These are phyloP conservation scores for Curvularia spicifera DNA, from an alignment of 2,329 filamentous ascomycete species.

Conservation along the genomic window DNA sequence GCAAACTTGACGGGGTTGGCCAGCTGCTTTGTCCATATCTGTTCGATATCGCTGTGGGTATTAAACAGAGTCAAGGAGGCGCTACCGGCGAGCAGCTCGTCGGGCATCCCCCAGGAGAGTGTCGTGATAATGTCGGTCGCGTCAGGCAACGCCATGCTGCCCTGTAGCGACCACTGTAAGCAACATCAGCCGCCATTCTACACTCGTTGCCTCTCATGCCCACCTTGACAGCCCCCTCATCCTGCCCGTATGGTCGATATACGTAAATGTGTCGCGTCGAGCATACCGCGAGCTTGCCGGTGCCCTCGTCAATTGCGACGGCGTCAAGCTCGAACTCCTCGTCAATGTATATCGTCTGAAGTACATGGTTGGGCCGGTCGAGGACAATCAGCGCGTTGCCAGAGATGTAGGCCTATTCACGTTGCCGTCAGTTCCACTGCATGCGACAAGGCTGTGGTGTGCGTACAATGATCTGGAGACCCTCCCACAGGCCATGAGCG, in stretches of 20 bases:
- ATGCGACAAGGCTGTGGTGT: slow-evolving; percentile 7
- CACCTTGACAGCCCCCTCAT: slow-evolving; percentile 77
- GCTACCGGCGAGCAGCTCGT: slow-evolving; percentile 83
- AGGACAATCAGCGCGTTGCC: slow-evolving; percentile 88
- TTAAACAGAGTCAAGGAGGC: slow-evolving; percentile 73
- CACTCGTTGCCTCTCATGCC: slow-evolving; percentile 23
- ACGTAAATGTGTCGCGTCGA: slow-evolving; percentile 72
- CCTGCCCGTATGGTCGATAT: slow-evolving; percentile 75
- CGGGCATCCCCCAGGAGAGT: slow-evolving; percentile 85
- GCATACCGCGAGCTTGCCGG: slow-evolving; percentile 84
- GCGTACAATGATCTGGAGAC: slow-evolving; percentile 73
- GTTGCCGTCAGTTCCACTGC: slow-evolving; percentile 15
- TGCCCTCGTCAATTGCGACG: slow-evolving; percentile 78
- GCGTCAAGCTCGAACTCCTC: slow-evolving; percentile 72
- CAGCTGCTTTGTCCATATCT: slow-evolving; percentile 76
- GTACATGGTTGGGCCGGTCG: slow-evolving; percentile 71
- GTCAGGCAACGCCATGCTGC: slow-evolving; percentile 59
- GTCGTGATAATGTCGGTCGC: slow-evolving; percentile 59
- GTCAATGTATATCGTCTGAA: slow-evolving; percentile 92
- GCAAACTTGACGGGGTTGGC: slow-evolving; percentile 77
- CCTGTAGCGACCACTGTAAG: slow-evolving; percentile 66
- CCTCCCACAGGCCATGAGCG: slow-evolving; percentile 75
- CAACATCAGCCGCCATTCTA: slow-evolving; percentile 32
- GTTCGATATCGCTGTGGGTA: slow-evolving; percentile 58
- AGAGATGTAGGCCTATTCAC: slow-evolving; percentile 78